phyloP scores from a whole-genome alignment of 1,284 basidiomycete species.

The Ceratobasidium theobromae region DNA sequence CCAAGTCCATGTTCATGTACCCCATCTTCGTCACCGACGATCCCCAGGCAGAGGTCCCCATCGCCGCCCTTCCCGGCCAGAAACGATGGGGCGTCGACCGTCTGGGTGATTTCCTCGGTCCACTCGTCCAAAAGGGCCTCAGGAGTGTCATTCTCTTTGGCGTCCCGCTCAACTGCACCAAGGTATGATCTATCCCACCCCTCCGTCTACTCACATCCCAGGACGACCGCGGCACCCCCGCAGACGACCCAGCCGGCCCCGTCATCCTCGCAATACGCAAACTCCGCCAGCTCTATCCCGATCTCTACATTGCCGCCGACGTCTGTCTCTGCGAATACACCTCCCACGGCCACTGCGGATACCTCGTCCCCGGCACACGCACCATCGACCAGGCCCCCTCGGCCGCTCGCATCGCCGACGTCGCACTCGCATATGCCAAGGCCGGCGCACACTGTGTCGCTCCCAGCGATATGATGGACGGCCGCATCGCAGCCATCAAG shows the following conservation, averaged over 20 bases:
- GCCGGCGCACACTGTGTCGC: conserved; percentile 98
- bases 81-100: conserved; percentile 93
- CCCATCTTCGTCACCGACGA: conserved; percentile 97
- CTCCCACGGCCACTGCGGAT: conserved; percentile 95
- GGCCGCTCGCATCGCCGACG: conserved; percentile 84
- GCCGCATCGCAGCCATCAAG: conserved; percentile 89
- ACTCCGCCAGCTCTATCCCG: conserved; percentile 76
- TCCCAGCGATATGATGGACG: conserved; percentile 99
- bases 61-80: conserved; percentile 80
- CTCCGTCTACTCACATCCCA: conserved; percentile 43
- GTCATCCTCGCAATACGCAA: conserved; percentile 89
- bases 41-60: conserved; percentile 75
- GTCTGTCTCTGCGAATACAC: conserved; percentile 99
- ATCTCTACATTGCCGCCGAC: conserved; percentile 86
- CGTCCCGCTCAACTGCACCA: conserved; percentile 81
- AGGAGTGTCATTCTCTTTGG: conserved; percentile 95
- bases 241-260: conserved; percentile 88
- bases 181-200: conserved; percentile 54
- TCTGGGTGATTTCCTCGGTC: conserved; percentile 84
- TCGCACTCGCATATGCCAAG: conserved; percentile 88
- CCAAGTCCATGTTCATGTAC: conserved; percentile 95
- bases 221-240: conserved; percentile 82
- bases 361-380: conserved; percentile 66
- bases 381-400: conserved; percentile 75
- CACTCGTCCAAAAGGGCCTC: conserved; percentile 87